Percentiles rank a stretch among this genome's conserved stretches.
phyloP scores from a whole-genome alignment of 768 basidiomycete species.

The Suillus subluteus region DNA sequence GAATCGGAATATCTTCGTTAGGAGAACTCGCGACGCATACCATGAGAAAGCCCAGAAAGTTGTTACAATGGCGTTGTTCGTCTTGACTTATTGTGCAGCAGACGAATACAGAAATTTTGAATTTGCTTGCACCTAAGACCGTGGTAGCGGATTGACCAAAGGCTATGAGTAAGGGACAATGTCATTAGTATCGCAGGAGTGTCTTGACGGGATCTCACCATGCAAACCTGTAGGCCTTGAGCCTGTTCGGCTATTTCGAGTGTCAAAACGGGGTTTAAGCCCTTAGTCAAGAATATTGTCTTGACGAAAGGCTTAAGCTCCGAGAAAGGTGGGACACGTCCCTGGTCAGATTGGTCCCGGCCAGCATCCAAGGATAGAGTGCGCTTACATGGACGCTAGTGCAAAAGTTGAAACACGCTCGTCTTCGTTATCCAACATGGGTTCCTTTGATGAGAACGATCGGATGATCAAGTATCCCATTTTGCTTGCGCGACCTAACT shows the following conservation, averaged over 20 bases:
- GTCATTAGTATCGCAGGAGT: not conserved
- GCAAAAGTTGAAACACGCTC: constrained; percentile 73
- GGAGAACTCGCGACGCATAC: not conserved
- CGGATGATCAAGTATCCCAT: constrained; percentile 65
- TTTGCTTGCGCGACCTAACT: constrained; percentile 86
- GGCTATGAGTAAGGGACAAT: not conserved
- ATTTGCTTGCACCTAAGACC: not conserved
- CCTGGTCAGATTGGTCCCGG: constrained; percentile 91
- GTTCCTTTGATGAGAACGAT: constrained; percentile 4
- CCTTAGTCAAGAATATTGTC: constrained; percentile 46
- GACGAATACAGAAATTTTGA: not conserved
- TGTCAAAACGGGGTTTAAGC: not conserved
- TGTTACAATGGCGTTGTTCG: not conserved
- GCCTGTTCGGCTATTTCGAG: not conserved
- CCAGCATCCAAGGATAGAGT: constrained; percentile 83
- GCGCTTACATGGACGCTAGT: constrained; percentile 83
- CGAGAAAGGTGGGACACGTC: constrained; percentile 59
- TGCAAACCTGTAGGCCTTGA: not conserved
- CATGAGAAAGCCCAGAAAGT: not conserved
- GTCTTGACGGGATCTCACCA: not conserved
- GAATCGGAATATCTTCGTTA: not conserved
- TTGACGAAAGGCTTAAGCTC: not conserved
- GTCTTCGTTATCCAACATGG: constrained; percentile 67
- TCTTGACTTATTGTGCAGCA: not conserved
- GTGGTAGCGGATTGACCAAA: not conserved